Conservation (phyloP, 805 yeast species). For the Candida adriatica region DNA sequence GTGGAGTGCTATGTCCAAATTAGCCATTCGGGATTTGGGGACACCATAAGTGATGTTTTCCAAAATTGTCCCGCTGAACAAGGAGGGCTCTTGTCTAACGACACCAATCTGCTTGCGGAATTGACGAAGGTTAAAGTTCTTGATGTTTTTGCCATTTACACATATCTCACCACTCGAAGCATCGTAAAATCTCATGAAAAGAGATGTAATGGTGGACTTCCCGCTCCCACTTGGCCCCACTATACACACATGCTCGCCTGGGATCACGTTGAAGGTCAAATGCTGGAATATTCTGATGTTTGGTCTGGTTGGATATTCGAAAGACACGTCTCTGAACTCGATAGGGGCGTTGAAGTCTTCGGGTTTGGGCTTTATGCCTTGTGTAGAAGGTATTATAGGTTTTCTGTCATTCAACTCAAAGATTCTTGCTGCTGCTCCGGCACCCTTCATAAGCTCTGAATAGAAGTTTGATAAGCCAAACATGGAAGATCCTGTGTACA, state of each 20-base stretch:
- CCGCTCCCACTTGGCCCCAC: constrained; percentile 99
- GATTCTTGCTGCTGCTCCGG: constrained; percentile 89
- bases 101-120: constrained; percentile 75
- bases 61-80: constrained; percentile 78
- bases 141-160: constrained; percentile 59
- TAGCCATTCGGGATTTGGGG: constrained; percentile 46
- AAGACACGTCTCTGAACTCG: constrained; percentile 53
- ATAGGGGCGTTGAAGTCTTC: constrained; percentile 36
- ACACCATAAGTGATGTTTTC: constrained; percentile 80
- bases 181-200: constrained; percentile 79
- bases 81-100: constrained; percentile 88
- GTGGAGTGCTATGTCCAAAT: constrained; percentile 51
- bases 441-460: constrained; percentile 93
- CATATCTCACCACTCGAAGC: constrained; percentile 57
- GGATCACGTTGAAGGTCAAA: constrained; percentile 51
- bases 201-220: constrained; percentile 79
- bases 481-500: constrained; percentile 88
- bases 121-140: constrained; percentile 60
- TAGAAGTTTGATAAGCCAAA: constrained; percentile 88
- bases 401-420: constrained; percentile 79
- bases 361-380: constrained; percentile 42
- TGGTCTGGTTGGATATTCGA: constrained; percentile 81
- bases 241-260: constrained; percentile 86
- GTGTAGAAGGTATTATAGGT: constrained; percentile 62
- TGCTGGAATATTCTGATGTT: constrained; percentile 58